Percentiles rank a stretch among this genome's conserved stretches.
Conservation (phyloP, 805 yeast genomes). For the Kurtzmaniella cleridarum region DNA sequence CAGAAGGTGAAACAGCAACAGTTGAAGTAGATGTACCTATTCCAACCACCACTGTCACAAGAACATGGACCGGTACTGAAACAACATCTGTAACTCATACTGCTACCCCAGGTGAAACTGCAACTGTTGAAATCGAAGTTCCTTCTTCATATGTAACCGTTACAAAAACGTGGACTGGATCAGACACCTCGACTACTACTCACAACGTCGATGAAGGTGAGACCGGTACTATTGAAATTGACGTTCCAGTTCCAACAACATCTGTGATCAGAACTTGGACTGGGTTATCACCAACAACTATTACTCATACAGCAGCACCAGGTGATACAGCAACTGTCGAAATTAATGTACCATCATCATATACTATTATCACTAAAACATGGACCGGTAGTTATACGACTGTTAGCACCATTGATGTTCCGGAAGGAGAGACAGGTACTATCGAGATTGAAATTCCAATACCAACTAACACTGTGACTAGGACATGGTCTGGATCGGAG, state of each 20-base stretch:
- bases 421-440: constrained; percentile 1
- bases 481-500: constrained; percentile 5
- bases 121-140: constrained; percentile 8
- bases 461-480: constrained; percentile 3
- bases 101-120: constrained; percentile 8
- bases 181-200: constrained; percentile 4
- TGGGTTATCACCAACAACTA: constrained; percentile 1
- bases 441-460: neutral
- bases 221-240: constrained; percentile 10
- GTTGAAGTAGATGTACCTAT: constrained; percentile 11
- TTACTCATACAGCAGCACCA: constrained; percentile 2
- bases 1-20: no score
- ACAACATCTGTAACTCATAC: constrained; percentile 6
- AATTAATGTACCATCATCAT: constrained; percentile 1
- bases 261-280: constrained; percentile 6
- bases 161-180: constrained; percentile 7
- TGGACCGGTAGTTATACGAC: no score
- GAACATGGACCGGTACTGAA: constrained; percentile 10
- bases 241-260: constrained; percentile 9
- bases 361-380: constrained; percentile 8
- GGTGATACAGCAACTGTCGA: constrained; percentile 1
- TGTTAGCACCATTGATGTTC: neutral
- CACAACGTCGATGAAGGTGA: constrained; percentile 4
- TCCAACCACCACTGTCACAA: constrained; percentile 12
- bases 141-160: constrained; percentile 9